These are phyloP conservation scores for Ascochyta viciae-villosae DNA, from an alignment of 2,329 filamentous ascomycete species.

Conservation along the genomic window DNA sequence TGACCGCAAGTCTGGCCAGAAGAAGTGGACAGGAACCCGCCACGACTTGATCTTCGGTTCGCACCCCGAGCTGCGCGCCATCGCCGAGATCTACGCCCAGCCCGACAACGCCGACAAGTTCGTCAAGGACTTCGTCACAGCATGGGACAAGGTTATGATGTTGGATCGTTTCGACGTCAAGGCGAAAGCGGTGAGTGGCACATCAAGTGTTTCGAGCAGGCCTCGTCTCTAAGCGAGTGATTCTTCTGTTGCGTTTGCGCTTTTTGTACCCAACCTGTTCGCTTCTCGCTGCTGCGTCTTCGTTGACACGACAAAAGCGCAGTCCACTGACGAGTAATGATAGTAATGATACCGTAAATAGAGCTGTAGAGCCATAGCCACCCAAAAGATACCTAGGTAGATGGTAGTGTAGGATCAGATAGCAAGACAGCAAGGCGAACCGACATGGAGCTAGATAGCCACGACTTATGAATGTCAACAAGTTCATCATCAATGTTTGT, in stretches of 20 bases:
- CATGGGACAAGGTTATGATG: slow-evolving; percentile 79
- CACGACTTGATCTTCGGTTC: slow-evolving; percentile 74
- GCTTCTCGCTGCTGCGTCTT: slow-evolving; percentile 6
- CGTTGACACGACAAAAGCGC: slow-evolving; percentile 15
- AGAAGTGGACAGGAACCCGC: slow-evolving; percentile 74
- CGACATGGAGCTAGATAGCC: slow-evolving; percentile 9
- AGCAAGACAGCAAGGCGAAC: slow-evolving; percentile 8
- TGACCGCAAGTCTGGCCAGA: slow-evolving; percentile 69
- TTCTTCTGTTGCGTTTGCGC: slow-evolving; percentile 18
- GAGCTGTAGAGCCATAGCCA: slow-evolving; percentile 23
- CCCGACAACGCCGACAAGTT: slow-evolving; percentile 69
- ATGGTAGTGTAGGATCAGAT: slow-evolving; percentile 17
- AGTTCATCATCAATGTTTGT: not conserved
- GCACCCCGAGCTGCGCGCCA: slow-evolving; percentile 75
- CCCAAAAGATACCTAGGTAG: slow-evolving; percentile 31
- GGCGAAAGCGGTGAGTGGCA: slow-evolving; percentile 42
- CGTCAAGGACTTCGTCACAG: slow-evolving; percentile 72
- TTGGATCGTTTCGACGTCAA: slow-evolving; percentile 70
- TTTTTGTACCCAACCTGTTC: slow-evolving; percentile 15
- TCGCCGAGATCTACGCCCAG: slow-evolving; percentile 73
- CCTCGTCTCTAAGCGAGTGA: slow-evolving; percentile 33
- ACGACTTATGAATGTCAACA: slow-evolving; percentile 11
- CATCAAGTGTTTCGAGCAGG: slow-evolving; percentile 33
- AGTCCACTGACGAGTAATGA: slow-evolving; percentile 30
- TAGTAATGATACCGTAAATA: slow-evolving; percentile 32